Percentiles rank a stretch among this genome's conserved stretches.
These are phyloP conservation scores for Boletus coccyginus DNA, from an alignment of 768 basidiomycete species.

Conservation along the genomic window DNA sequence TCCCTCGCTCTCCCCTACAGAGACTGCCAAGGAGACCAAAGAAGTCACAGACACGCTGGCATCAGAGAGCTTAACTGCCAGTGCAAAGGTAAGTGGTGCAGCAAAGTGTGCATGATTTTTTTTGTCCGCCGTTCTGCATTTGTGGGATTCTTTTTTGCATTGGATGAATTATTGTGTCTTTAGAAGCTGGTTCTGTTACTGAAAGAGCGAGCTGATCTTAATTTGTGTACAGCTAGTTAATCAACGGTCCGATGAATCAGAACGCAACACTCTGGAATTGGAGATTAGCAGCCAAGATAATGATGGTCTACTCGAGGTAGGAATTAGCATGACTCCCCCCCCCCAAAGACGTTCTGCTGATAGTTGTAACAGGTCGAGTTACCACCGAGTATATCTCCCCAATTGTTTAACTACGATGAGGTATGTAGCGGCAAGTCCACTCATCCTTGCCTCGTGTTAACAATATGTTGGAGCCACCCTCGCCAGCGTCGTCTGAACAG, in stretches of 20 bases:
- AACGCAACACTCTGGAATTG: too few species aligned
- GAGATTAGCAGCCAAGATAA: neutral
- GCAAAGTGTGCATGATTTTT: slow-evolving; percentile 15
- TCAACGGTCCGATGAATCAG: neutral
- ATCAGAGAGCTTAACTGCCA: slow-evolving; percentile 28
- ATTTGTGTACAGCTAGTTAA: neutral
- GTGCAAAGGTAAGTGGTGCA: slow-evolving; percentile 30
- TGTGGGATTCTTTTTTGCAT: neutral
- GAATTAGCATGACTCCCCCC: too few species aligned
- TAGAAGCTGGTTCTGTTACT: neutral
- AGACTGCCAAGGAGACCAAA: slow-evolving; percentile 16
- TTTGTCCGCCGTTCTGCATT: neutral
- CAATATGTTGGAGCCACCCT: neutral
- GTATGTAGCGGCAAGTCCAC: neutral
- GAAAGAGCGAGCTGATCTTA: neutral
- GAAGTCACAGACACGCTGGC: slow-evolving; percentile 27
- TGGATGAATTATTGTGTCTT: slow-evolving; percentile 2
- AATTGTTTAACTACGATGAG: neutral
- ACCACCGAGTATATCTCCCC: neutral
- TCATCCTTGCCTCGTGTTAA: neutral
- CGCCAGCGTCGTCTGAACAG: neutral
- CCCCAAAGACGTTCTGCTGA: neutral
- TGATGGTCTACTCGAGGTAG: neutral
- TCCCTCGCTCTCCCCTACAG: slow-evolving; percentile 2
- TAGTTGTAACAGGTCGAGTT: neutral